phyloP scores from a whole-genome alignment of 257 asterid species.

The Solanum phureja region DNA sequence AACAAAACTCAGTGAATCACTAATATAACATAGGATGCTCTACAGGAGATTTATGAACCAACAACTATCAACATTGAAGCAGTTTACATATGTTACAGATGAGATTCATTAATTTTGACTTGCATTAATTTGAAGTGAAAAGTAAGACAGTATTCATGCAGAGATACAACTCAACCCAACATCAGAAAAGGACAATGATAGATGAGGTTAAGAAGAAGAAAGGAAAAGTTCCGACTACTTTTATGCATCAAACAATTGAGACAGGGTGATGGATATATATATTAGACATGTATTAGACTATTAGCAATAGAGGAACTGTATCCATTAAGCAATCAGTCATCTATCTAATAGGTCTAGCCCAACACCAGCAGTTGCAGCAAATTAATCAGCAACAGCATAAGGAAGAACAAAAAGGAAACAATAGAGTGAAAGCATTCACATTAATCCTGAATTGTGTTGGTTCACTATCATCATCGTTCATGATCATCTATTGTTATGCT shows the following conservation, averaged over 20 bases:
- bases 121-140: neutral
- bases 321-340: neutral
- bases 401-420: neutral
- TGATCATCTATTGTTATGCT: neutral
- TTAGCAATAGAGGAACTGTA: neutral
- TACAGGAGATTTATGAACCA: neutral
- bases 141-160: neutral
- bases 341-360: neutral
- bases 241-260: neutral
- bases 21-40: neutral
- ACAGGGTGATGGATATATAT: neutral
- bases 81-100: neutral
- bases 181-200: neutral
- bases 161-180: neutral
- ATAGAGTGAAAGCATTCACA: neutral
- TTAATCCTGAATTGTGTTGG: neutral
- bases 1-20: neutral
- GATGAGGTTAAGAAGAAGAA: neutral
- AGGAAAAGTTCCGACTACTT: neutral
- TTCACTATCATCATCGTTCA: neutral
- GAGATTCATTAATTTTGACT: neutral
- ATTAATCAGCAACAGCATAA: neutral
- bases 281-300: neutral
- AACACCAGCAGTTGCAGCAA: neutral
- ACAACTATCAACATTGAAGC: neutral